These are phyloP conservation scores for Tuber brumale DNA, from an alignment of 495 filamentous ascomycete species.

Conservation along the genomic window DNA sequence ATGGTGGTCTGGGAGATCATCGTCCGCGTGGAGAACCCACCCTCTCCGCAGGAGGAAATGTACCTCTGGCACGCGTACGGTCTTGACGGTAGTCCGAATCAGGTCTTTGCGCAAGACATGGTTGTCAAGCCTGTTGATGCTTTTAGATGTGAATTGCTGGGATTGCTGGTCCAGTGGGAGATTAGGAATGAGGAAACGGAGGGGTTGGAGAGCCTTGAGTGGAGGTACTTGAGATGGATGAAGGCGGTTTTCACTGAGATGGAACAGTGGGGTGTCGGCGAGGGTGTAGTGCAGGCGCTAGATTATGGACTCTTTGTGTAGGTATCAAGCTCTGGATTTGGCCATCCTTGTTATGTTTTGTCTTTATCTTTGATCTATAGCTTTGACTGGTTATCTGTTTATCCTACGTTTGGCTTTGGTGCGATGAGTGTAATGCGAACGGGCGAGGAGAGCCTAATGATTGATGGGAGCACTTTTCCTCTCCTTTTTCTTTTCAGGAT, in stretches of 20 bases:
- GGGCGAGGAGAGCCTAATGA: background rate
- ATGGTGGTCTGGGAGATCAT: conserved; percentile 40
- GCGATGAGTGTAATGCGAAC: background rate
- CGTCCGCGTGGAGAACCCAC: conserved; percentile 31
- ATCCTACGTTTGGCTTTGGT: background rate
- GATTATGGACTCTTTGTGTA: conserved; percentile 26
- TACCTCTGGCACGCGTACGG: conserved; percentile 24
- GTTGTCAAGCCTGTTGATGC: conserved; percentile 27
- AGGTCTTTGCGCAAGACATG: conserved; percentile 24
- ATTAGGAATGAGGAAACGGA: conserved; percentile 31
- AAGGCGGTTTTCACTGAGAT: conserved; percentile 36
- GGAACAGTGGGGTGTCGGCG: conserved; percentile 36
- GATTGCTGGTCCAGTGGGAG: conserved; percentile 33
- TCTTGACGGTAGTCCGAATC: conserved; percentile 15
- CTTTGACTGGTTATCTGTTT: background rate
- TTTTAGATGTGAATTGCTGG: conserved; percentile 31
- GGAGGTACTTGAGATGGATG: conserved; percentile 40
- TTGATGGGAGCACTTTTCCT: background rate
- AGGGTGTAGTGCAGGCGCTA: conserved; percentile 31
- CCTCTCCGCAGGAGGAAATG: conserved; percentile 25
- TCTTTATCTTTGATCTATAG: background rate
- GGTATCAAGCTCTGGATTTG: background rate
- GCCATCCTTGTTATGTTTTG: background rate
- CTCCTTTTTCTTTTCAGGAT: background rate
- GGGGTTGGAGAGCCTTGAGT: conserved; percentile 32